These are phyloP conservation scores for Hibiscus trionum DNA, from an alignment of 345 rosid genomes.

Conservation along the genomic window DNA sequence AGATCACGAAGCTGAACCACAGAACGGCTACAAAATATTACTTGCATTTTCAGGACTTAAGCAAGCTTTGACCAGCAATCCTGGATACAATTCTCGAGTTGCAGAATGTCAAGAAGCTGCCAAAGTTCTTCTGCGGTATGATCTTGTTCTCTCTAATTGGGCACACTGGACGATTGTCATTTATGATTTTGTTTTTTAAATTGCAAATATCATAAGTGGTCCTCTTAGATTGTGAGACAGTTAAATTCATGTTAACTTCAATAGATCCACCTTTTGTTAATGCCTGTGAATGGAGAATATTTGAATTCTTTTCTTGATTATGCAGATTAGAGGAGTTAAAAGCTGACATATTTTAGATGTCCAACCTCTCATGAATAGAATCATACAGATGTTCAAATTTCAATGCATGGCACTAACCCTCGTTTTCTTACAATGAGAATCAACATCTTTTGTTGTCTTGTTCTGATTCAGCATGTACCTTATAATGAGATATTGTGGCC, in stretches of 20 bases:
- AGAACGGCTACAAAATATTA: conserved; percentile 65
- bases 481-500: not conserved
- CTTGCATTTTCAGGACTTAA: conserved; percentile 92
- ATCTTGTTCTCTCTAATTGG: conserved; percentile 7
- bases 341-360: not conserved
- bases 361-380: not conserved
- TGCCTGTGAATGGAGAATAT: not conserved
- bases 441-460: not conserved
- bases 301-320: not conserved
- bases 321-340: not conserved
- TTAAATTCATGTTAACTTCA: not conserved
- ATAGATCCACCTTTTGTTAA: not conserved
- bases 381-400: not conserved
- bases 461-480: not conserved
- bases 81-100: conserved; percentile 91
- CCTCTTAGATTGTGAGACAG: not conserved
- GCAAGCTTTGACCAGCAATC: conserved; percentile 76
- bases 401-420: not conserved
- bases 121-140: conserved; percentile 61
- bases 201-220: not conserved
- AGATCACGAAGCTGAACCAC: conserved; percentile 2
- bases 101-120: conserved; percentile 94
- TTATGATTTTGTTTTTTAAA: not conserved
- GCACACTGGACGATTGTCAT: not conserved
- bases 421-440: not conserved